Percentiles rank a stretch among this genome's conserved stretches.
These are phyloP conservation scores for Termitomyces eurrhizus DNA, from an alignment of 768 basidiomycete genomes.

Conservation along the genomic window DNA sequence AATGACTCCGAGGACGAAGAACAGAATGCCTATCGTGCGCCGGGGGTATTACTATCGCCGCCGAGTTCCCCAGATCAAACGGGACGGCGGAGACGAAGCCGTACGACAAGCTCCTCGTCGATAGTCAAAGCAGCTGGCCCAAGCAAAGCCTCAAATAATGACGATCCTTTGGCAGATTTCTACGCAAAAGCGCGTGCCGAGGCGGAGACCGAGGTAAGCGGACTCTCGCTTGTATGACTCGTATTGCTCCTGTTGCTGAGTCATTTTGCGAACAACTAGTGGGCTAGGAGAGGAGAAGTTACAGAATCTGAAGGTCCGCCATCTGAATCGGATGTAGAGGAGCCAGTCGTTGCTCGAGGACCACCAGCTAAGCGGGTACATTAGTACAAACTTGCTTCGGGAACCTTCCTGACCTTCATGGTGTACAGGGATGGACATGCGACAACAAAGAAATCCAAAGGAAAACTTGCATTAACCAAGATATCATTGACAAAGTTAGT, in stretches of 20 bases:
- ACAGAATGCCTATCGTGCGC: conserved; percentile 9
- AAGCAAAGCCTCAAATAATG: not conserved
- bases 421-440: conserved; percentile 58
- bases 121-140: not conserved
- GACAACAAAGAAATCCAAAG: conserved; percentile 42
- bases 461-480: conserved; percentile 55
- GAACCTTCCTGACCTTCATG: not conserved
- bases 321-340: conserved; percentile 18
- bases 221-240: not conserved
- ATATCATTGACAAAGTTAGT: conserved; percentile 67
- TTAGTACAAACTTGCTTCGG: not conserved
- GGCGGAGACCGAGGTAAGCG: conserved; percentile 37
- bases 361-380: conserved; percentile 27
- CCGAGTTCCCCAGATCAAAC: conserved; percentile 13
- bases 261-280: conserved; percentile 18
- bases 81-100: not conserved
- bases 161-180: conserved; percentile 64
- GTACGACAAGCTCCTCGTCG: conserved; percentile 9
- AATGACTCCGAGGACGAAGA: conserved; percentile 21
- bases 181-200: conserved; percentile 55
- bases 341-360: conserved; percentile 11
- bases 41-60: conserved; percentile 8
- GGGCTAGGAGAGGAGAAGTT: conserved; percentile 32
- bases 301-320: conserved; percentile 28
- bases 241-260: not conserved